These are phyloP conservation scores for Asterophora lycoperdoides DNA, from an alignment of 768 basidiomycete species.

Conservation along the genomic window DNA sequence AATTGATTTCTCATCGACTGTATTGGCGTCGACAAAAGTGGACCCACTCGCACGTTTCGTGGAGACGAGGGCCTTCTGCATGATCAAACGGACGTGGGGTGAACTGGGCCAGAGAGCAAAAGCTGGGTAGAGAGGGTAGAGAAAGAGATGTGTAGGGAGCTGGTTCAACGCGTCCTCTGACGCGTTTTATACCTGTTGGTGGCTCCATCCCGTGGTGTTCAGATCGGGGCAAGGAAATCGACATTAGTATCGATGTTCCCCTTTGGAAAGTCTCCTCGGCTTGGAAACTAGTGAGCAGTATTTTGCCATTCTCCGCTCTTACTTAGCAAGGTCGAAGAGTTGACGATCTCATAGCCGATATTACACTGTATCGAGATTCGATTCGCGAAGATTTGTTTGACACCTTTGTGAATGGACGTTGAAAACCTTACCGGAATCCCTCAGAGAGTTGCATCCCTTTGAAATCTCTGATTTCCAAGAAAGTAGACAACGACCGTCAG, in stretches of 20 bases:
- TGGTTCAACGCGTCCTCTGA: neutral
- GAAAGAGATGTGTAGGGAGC: neutral
- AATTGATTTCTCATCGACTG: constrained; percentile 1
- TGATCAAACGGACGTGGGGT: neutral
- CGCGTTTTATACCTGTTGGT: constrained; percentile 27
- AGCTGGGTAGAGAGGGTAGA: neutral
- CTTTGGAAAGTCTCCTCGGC: constrained; percentile 26
- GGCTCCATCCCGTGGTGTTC: constrained; percentile 20
- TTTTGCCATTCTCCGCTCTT: constrained; percentile 16
- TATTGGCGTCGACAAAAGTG: neutral
- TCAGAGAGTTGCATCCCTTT: constrained; percentile 21
- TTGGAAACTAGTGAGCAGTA: constrained; percentile 14
- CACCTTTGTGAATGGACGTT: constrained; percentile 21
- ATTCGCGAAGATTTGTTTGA: constrained; percentile 33
- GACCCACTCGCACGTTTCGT: neutral
- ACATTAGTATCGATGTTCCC: constrained; percentile 19
- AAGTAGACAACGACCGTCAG: constrained; percentile 15
- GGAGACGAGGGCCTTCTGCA: constrained; percentile 3
- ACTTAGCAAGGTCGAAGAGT: constrained; percentile 17
- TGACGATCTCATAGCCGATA: constrained; percentile 26
- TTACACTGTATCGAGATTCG: constrained; percentile 27
- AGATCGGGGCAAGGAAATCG: constrained; percentile 25
- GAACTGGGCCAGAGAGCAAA: neutral
- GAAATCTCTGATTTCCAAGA: constrained; percentile 26
- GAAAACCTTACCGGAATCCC: constrained; percentile 18